phyloP scores from a whole-genome alignment of 148 eudicot genomes.

The Amaranthus hypochondriacus region DNA sequence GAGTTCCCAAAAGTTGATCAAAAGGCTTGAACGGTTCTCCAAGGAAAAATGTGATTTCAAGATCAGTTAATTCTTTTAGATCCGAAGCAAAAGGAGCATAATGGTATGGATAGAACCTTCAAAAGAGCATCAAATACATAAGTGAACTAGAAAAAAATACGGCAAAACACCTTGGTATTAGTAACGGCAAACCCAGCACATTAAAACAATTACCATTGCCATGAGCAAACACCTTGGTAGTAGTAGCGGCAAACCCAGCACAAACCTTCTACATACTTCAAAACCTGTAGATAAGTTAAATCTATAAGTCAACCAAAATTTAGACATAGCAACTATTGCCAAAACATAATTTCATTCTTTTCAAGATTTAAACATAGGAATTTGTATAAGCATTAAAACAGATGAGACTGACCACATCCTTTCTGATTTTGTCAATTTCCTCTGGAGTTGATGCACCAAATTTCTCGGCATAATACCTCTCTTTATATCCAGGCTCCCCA shows the following conservation, averaged over 20 bases:
- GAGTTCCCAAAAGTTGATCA: slow-evolving; percentile 95
- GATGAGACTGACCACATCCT: slow-evolving; percentile 63
- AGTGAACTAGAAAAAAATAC: background rate
- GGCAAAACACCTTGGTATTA: background rate
- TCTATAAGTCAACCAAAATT: slow-evolving; percentile 6
- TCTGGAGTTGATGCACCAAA: slow-evolving; percentile 54
- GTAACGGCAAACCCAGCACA: background rate
- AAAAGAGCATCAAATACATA: slow-evolving; percentile 18
- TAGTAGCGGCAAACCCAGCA: slow-evolving; percentile 99
- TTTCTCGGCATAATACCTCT: slow-evolving; percentile 88
- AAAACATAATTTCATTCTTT: background rate
- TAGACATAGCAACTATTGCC: background rate
- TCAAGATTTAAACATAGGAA: background rate
- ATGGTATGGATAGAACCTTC: slow-evolving; percentile 96
- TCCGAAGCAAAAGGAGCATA: slow-evolving; percentile 99
- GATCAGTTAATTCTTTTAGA: slow-evolving; percentile 74
- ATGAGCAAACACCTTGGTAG: slow-evolving; percentile 98
- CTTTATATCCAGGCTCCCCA: slow-evolving; percentile 95
- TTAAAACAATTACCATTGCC: slow-evolving; percentile 68
- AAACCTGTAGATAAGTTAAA: slow-evolving; percentile 55
- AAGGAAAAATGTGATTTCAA: slow-evolving; percentile 88
- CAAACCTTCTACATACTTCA: slow-evolving; percentile 90
- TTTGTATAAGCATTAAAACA: slow-evolving; percentile 7
- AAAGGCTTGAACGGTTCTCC: slow-evolving; percentile 99
- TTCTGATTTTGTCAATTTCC: slow-evolving; percentile 58